These are phyloP conservation scores for Articulospora tetracladia DNA, from an alignment of 495 filamentous ascomycete species.

Conservation along the genomic window DNA sequence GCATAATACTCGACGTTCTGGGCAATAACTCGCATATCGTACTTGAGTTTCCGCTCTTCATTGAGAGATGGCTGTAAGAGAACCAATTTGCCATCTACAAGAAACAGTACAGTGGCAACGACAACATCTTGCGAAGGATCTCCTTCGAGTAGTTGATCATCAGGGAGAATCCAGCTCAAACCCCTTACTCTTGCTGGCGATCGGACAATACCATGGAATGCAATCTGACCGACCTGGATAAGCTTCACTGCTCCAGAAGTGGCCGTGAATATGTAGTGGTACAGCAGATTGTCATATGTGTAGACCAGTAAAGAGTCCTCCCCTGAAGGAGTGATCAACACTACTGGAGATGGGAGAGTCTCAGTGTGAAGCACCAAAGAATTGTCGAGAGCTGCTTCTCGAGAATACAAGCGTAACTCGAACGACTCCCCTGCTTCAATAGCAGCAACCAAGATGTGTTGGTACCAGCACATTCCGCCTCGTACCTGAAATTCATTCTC, in stretches of 20 bases:
- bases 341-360: slow-evolving; percentile 75
- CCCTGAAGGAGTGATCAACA: slow-evolving; percentile 81
- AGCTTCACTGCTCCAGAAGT: slow-evolving; percentile 67
- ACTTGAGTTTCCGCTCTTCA: slow-evolving; percentile 78
- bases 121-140: slow-evolving; percentile 96
- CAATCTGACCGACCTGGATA: slow-evolving; percentile 91
- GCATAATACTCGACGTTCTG: slow-evolving; percentile 94
- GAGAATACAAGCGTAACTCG: slow-evolving; percentile 88
- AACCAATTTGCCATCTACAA: slow-evolving; percentile 95
- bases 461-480: slow-evolving; percentile 98
- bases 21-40: slow-evolving; percentile 95
- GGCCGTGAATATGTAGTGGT: slow-evolving; percentile 84
- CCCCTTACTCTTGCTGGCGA: slow-evolving; percentile 89
- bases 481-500: slow-evolving; percentile 90
- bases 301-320: slow-evolving; percentile 95
- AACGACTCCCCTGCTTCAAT: slow-evolving; percentile 80
- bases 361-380: slow-evolving; percentile 68
- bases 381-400: slow-evolving; percentile 76
- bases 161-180: slow-evolving; percentile 93
- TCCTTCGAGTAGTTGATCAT: slow-evolving; percentile 83
- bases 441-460: slow-evolving; percentile 92
- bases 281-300: slow-evolving; percentile 92
- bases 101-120: slow-evolving; percentile 87
- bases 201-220: slow-evolving; percentile 92
- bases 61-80: slow-evolving; percentile 80